These are phyloP conservation scores for Collariella sp. DNA, from an alignment of 495 filamentous ascomycete genomes.

Conservation along the genomic window DNA sequence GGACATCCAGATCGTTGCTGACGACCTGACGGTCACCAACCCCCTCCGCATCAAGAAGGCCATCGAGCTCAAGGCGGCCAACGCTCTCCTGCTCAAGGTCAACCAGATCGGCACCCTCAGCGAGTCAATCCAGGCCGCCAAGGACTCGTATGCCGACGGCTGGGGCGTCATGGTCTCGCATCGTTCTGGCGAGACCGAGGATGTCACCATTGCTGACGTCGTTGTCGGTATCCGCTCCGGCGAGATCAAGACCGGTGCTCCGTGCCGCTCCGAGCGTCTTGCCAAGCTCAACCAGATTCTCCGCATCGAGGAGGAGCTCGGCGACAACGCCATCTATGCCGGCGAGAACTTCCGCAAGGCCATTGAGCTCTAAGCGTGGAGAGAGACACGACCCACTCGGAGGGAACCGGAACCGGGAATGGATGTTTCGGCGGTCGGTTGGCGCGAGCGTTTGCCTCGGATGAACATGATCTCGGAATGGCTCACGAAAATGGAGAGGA, in stretches of 20 bases:
- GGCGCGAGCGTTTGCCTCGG: slow-evolving; percentile 16
- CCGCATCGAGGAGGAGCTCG: slow-evolving; percentile 98
- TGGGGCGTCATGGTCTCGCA: slow-evolving; percentile 99
- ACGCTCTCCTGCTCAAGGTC: slow-evolving; percentile 96
- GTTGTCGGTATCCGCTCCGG: slow-evolving; percentile 91
- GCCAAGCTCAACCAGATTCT: slow-evolving; percentile 99
- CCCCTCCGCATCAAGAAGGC: slow-evolving; percentile 98
- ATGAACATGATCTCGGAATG: slow-evolving; percentile 18
- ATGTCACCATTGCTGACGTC: slow-evolving; percentile 97
- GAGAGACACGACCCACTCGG: slow-evolving; percentile 4
- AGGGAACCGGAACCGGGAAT: slow-evolving; percentile 12
- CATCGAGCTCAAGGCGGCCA: slow-evolving; percentile 97
- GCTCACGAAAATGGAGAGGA: slow-evolving; percentile 24
- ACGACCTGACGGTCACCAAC: slow-evolving; percentile 92
- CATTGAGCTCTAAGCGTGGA: slow-evolving; percentile 63
- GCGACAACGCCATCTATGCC: slow-evolving; percentile 80
- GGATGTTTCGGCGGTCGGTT: slow-evolving; percentile 8
- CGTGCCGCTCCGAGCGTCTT: slow-evolving; percentile 89
- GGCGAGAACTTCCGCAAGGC: slow-evolving; percentile 84
- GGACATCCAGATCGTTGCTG: slow-evolving; percentile 97
- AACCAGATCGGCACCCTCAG: slow-evolving; percentile 99
- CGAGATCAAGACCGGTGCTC: slow-evolving; percentile 99
- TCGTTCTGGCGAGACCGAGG: slow-evolving; percentile 97
- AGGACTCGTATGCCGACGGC: slow-evolving; percentile 92
- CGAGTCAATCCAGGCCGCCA: slow-evolving; percentile 98